Base-by-base conservation (phyloP, 177 flowering plant genomes). In the Vitis hybrid region DNA sequence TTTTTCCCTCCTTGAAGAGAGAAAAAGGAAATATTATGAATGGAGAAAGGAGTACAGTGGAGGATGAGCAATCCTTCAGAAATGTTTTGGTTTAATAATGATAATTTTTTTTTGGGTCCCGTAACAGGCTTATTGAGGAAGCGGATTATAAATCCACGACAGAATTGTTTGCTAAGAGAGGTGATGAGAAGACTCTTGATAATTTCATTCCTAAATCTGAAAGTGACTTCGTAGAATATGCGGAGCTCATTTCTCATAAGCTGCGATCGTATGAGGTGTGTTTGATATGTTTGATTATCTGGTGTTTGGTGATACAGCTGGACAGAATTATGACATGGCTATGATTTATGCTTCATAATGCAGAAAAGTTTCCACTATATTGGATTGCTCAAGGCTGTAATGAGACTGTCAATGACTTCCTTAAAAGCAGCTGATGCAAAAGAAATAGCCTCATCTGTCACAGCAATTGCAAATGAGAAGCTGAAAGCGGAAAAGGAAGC, bases 281-380 rank as follows among this genome's bases (percentile, higher is more conserved):
- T 65, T 52, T 55, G 50, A 32, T 59, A 62, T 71, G 52, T 19
- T 32, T 11, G n/a, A 4, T 49, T 52, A 63, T 56, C 10, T 3
- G 21, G 46, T n/a, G 14, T 3, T 32, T 27, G 30, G 30, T 27
- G 30, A 27, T 27, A 27, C 30, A 27, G 30, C 30, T 24, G 13
- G 62, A 19, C 30, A 54, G 50, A n/a, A 7, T 6, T 30, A 27
- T 12, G 12, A 60, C 55, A 64, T 32, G 19, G 52, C 40, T 54
- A 18, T 60, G 14, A 32, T 11, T 55, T 27, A 14, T 62, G 2
- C 16, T 50, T 30, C 2, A 6, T 30, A 60, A 58, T 78, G 67
- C 91, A 95, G 99, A 93, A 95, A 86, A 95, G 99, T 80, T 95
- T 76, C 74, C 96, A 95, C 72, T 95, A 93, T 75, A 78, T 89